Percentiles rank a stretch among this genome's conserved stretches.
These are phyloP conservation scores for Blastomyces parvus DNA, from an alignment of 2,329 filamentous ascomycete genomes.

Conservation along the genomic window DNA sequence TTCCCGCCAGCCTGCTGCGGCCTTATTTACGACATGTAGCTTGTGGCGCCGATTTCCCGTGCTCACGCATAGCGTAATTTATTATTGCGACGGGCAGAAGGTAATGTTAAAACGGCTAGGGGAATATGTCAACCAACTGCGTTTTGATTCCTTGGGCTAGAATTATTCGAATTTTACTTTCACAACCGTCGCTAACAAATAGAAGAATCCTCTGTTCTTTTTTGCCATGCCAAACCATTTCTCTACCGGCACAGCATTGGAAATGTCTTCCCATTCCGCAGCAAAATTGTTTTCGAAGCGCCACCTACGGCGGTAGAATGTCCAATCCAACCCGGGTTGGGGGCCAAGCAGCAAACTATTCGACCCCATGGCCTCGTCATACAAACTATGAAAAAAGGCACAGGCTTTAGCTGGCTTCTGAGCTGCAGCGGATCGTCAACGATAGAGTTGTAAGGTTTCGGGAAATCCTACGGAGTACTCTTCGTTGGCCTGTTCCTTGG, in stretches of 20 bases:
- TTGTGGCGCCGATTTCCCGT: background rate
- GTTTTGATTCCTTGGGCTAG: background rate
- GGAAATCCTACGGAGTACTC: background rate
- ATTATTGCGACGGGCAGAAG: background rate
- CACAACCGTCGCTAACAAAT: background rate
- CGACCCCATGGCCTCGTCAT: slow-evolving; percentile 1
- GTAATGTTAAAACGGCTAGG: background rate
- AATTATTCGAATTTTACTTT: background rate
- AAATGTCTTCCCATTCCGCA: background rate
- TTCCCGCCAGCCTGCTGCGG: background rate
- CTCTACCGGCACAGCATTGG: background rate
- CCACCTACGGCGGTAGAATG: background rate
- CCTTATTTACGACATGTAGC: background rate
- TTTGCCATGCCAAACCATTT: background rate
- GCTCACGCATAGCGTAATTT: background rate
- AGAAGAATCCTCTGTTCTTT: background rate
- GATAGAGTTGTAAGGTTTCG: background rate
- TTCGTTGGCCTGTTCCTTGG: background rate
- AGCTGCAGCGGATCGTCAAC: background rate
- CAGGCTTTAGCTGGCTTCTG: background rate
- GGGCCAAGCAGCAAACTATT: background rate
- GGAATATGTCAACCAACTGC: background rate
- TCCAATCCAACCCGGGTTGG: background rate
- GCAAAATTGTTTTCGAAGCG: background rate
- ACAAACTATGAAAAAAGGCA: background rate